Base-by-base conservation (phyloP, 1,284 basidiomycete genomes). In the Microbotryum saponariae region DNA sequence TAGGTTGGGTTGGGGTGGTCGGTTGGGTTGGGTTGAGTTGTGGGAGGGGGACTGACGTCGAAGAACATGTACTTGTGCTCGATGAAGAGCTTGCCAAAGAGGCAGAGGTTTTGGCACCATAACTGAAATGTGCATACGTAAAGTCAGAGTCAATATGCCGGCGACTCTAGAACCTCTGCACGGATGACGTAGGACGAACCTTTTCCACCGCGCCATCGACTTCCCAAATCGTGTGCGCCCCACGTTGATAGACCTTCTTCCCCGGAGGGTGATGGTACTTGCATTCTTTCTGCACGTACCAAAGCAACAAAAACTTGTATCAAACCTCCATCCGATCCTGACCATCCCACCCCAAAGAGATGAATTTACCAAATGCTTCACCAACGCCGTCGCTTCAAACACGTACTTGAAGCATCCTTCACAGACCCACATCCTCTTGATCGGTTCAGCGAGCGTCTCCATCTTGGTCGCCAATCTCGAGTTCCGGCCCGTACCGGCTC, bases 41-140 rank as follows among this genome's bases (percentile, higher is more conserved):
- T 9, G 23, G n/a, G 3, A n/a, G 20, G 7, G 4, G 12, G 31
- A 51, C 73, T 62, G 9, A 81, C 81, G 59, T 98, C 92, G 73
- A 94, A 98, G 78, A 91, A 97, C 42, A 97, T 80, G 2, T 93
- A 96, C 79, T 98, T 98, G 73, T 94, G 88, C 73, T 97, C 94
- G 73, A 98, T 97, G 76, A 98, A 98, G n/a, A 97, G 80, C 75
- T 98, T 98, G 49, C 93, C 94, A 72, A 97, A 97, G 4, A 98
- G 80, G 37, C 91, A 89, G 31, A 98, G 78, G 72, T 94, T 94
- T 76, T 97, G 94, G 74, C 91, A 96, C 73, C 94, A 98, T 12
- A 97, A 81, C 90, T 94, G 8, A 8, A 31, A 31, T 31, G 31
- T 31, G 9, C 31, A 6, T 27, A 27, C 27, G 6, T 5, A 27